Conservation (phyloP, 768 basidiomycete genomes). For the Rhizopogon vesiculosus region DNA sequence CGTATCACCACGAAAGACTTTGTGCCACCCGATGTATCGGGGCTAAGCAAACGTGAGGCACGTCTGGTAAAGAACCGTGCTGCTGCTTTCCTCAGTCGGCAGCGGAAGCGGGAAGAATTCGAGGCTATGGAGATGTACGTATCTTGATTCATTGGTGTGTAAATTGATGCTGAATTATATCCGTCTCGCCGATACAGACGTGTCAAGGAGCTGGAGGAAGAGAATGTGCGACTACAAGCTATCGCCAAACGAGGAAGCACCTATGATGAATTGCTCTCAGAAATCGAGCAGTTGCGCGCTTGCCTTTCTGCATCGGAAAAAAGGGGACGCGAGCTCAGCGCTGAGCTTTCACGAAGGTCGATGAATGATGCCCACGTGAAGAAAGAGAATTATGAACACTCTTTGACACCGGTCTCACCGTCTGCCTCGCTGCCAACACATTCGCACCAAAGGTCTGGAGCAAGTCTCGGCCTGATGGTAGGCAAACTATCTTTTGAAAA, state of each 20-base stretch:
- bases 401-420: slow-evolving; percentile 41
- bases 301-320: slow-evolving; percentile 61
- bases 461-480: slow-evolving; percentile 72
- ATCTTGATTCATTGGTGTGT: slow-evolving; percentile 7
- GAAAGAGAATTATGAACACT: slow-evolving; percentile 53
- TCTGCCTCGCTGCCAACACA: slow-evolving; percentile 27
- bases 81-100: slow-evolving; percentile 86
- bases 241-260: slow-evolving; percentile 45
- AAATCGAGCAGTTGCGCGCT: slow-evolving; percentile 62
- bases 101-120: slow-evolving; percentile 90
- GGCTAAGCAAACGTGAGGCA: slow-evolving; percentile 86
- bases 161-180: slow-evolving; percentile 4
- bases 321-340: slow-evolving; percentile 63
- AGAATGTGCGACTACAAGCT: slow-evolving; percentile 68
- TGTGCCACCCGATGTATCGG: slow-evolving; percentile 82
- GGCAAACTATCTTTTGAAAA: slow-evolving; percentile 18
- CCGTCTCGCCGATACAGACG: slow-evolving; percentile 45
- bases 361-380: slow-evolving; percentile 40
- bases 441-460: slow-evolving; percentile 54
- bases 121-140: slow-evolving; percentile 88
- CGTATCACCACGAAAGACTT: slow-evolving; percentile 73
- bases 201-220: slow-evolving; percentile 79
- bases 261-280: slow-evolving; percentile 42
- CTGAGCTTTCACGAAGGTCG: slow-evolving; percentile 47
- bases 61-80: slow-evolving; percentile 90